Conservation (phyloP, 2,329 filamentous ascomycete genomes). For the Exophiala sideris region DNA sequence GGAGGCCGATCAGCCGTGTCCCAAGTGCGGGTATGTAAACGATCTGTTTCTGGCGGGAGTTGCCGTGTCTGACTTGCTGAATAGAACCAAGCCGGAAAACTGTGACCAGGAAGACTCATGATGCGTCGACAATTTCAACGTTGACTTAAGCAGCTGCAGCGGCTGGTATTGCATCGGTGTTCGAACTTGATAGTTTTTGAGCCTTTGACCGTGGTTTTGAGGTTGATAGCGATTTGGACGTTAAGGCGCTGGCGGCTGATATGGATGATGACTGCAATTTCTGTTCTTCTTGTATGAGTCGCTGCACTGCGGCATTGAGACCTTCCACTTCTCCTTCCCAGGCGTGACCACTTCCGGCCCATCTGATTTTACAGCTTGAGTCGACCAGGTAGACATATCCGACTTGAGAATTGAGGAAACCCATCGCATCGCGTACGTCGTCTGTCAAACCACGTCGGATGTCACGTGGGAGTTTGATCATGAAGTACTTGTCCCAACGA, state of each 20-base stretch:
- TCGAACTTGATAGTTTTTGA: not conserved
- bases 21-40: conserved; percentile 25
- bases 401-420: conserved; percentile 81
- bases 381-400: conserved; percentile 93
- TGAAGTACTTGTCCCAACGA: conserved; percentile 58
- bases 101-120: conserved; percentile 16
- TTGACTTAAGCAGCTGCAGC: conserved; percentile 6
- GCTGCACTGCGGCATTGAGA: conserved; percentile 41
- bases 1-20: conserved; percentile 27
- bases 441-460: conserved; percentile 51
- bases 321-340: conserved; percentile 40
- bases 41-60: not conserved
- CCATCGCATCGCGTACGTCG: conserved; percentile 57
- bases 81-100: conserved; percentile 19
- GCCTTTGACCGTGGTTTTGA: conserved; percentile 2
- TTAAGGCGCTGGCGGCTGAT: not conserved
- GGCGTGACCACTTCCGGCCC: conserved; percentile 71
- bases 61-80: not conserved
- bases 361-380: conserved; percentile 80
- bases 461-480: conserved; percentile 44
- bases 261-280: conserved; percentile 5
- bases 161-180: conserved; percentile 1
- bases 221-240: not conserved
- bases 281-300: conserved; percentile 43
- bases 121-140: not conserved